Percentiles rank a stretch among this genome's conserved stretches.
phyloP scores from a whole-genome alignment of 352 stramenopile species.

The Peronospora belbahrii region DNA sequence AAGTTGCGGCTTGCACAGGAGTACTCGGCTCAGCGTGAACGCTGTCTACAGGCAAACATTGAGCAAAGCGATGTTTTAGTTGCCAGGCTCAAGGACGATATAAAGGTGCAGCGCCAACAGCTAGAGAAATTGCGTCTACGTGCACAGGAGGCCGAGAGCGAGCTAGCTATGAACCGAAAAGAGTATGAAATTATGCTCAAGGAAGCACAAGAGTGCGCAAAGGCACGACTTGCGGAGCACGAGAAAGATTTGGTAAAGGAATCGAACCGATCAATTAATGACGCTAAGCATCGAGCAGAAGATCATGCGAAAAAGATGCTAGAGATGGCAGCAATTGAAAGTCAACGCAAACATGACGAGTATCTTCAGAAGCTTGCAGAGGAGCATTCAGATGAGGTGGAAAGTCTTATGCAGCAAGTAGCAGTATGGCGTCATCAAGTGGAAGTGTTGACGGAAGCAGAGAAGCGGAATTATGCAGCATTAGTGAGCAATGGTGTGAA shows the following conservation, averaged over 20 bases:
- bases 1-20: slow-evolving; percentile 31
- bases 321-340: slow-evolving; percentile 39
- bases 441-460: slow-evolving; percentile 72
- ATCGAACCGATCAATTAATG: slow-evolving; percentile 73
- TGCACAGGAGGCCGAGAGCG: slow-evolving; percentile 31
- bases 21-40: slow-evolving; percentile 17
- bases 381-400: slow-evolving; percentile 75
- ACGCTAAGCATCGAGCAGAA: slow-evolving; percentile 46
- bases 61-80: slow-evolving; percentile 35
- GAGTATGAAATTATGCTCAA: slow-evolving; percentile 43
- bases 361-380: slow-evolving; percentile 75
- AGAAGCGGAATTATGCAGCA: slow-evolving; percentile 68
- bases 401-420: slow-evolving; percentile 75
- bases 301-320: slow-evolving; percentile 45
- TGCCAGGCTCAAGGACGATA: slow-evolving; percentile 34
- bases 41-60: slow-evolving; percentile 23
- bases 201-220: slow-evolving; percentile 35
- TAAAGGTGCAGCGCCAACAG: slow-evolving; percentile 29
- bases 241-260: slow-evolving; percentile 65
- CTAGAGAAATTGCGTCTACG: slow-evolving; percentile 28
- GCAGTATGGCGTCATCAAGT: slow-evolving; percentile 79
- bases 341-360: slow-evolving; percentile 57
- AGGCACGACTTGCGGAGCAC: slow-evolving; percentile 45
- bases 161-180: slow-evolving; percentile 25
- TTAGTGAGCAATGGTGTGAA: slow-evolving; percentile 54